Evolutionary conservation across 2,329 filamentous ascomycete species (phyloP).

Genomic region (Aulographum hederae): DNA sequence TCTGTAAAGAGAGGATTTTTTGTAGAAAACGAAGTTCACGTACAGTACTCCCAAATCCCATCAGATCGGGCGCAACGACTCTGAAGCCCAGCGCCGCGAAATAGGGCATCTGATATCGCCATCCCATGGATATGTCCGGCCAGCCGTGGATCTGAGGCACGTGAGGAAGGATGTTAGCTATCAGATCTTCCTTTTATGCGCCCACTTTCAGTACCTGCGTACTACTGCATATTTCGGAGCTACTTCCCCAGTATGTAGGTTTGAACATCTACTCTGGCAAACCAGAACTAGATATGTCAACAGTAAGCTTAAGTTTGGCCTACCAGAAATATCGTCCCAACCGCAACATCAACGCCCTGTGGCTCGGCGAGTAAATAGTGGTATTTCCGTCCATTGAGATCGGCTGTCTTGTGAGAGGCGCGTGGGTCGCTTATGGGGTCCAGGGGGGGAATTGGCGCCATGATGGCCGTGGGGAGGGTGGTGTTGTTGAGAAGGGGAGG

Average conservation of each 20-base stretch:
- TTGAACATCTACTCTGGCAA: no score
- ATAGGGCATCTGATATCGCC: conserved; percentile 75
- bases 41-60: conserved; percentile 69
- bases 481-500: no score
- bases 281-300: no score
- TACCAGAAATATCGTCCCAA: conserved; percentile 36
- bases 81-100: conserved; percentile 54
- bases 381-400: conserved; percentile 53
- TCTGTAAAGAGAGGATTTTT: conserved; percentile 5
- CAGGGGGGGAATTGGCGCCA: no score
- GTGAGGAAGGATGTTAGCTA: conserved; percentile 3
- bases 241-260: no score
- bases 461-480: no score
- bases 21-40: conserved; percentile 5
- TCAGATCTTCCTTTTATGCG: background rate
- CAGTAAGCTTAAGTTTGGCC: no score
- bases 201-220: background rate
- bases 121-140: conserved; percentile 68
- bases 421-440: conserved; percentile 49
- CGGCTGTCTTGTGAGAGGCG: conserved; percentile 42
- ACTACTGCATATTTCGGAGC: no score
- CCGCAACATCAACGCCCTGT: conserved; percentile 6
- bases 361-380: conserved; percentile 37
- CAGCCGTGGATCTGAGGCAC: conserved; percentile 49
- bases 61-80: conserved; percentile 69